These are phyloP conservation scores for Saccharomyces hybrid DNA, from an alignment of 1,139 yeast species.

Conservation along the genomic window DNA sequence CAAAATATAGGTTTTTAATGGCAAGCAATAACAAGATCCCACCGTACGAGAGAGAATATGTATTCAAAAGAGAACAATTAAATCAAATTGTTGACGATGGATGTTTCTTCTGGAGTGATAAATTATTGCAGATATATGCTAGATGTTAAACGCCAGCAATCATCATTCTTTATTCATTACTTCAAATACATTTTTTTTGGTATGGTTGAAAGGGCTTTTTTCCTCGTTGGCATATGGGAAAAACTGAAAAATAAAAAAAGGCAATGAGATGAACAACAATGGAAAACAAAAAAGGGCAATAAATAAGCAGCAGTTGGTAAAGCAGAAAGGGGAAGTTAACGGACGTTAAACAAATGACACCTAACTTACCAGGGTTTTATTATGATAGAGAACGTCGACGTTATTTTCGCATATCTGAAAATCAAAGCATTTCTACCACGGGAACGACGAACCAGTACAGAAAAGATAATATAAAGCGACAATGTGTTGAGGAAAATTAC, in stretches of 20 bases:
- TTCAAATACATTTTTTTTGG: background rate
- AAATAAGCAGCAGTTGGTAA: background rate
- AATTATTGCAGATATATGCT: conserved; percentile 19
- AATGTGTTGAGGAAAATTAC: background rate
- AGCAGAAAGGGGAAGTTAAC: background rate
- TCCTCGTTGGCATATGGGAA: background rate
- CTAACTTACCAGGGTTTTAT: conserved; percentile 42
- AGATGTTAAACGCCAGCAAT: conserved; percentile 4
- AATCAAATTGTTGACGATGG: conserved; percentile 43
- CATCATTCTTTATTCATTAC: background rate
- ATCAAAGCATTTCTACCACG: background rate
- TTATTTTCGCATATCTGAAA: conserved; percentile 36
- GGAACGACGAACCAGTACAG: background rate
- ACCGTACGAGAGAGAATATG: conserved; percentile 24
- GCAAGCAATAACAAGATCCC: conserved; percentile 32
- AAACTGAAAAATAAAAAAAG: background rate
- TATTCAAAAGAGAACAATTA: conserved; percentile 27
- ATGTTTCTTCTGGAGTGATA: conserved; percentile 28
- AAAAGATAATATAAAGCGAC: background rate
- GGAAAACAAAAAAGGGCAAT: background rate
- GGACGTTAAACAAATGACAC: conserved; percentile 4
- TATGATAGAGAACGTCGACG: conserved; percentile 39
- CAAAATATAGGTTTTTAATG: conserved; percentile 35
- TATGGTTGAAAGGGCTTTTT: background rate
- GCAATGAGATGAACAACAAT: background rate